These are phyloP conservation scores for Croton setiger DNA, from an alignment of 441 rosid genomes.

Conservation along the genomic window DNA sequence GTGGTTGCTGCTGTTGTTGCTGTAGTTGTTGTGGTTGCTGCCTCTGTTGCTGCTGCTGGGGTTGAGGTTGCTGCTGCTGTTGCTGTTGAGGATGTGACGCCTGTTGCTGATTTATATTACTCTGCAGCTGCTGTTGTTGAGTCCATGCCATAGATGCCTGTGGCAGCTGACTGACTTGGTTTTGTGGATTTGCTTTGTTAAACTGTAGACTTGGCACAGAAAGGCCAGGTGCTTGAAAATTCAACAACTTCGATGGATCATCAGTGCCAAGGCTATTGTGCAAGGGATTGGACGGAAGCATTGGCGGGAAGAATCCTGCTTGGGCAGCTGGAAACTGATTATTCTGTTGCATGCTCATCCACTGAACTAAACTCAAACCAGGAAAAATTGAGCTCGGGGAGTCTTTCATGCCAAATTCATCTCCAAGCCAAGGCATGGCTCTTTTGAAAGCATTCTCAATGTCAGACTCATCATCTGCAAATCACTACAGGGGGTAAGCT, in stretches of 20 bases:
- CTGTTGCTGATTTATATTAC: conserved; percentile 41
- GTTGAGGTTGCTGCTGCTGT: conserved; percentile 43
- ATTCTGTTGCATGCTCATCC: conserved; percentile 99
- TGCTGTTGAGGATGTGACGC: conserved; percentile 17
- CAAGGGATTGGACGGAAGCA: conserved; percentile 51
- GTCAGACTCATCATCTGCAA: conserved; percentile 82
- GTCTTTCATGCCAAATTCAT: conserved; percentile 80
- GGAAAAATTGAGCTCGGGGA: conserved; percentile 68
- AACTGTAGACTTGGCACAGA: conserved; percentile 60
- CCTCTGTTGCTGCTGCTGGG: conserved; percentile 37
- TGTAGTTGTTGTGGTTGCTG: conserved; percentile 32
- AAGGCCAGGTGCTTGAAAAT: conserved; percentile 70
- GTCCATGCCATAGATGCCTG: conserved; percentile 62
- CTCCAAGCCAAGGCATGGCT: conserved; percentile 97
- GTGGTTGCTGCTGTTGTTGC: conserved; percentile 35
- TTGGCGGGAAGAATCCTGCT: conserved; percentile 64
- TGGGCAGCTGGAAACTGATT: conserved; percentile 70
- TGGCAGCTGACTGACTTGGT: conserved; percentile 56
- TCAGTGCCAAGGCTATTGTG: conserved; percentile 57
- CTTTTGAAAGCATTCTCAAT: conserved; percentile 82
- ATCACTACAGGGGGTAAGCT: conserved; percentile 15
- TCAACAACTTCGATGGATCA: conserved; percentile 81
- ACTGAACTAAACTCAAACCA: conserved; percentile 90
- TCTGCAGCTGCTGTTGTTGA: conserved; percentile 84
- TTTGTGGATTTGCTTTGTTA: conserved; percentile 57